Conservation (phyloP, 257 asterid genomes). For the Prunella vulgaris region DNA sequence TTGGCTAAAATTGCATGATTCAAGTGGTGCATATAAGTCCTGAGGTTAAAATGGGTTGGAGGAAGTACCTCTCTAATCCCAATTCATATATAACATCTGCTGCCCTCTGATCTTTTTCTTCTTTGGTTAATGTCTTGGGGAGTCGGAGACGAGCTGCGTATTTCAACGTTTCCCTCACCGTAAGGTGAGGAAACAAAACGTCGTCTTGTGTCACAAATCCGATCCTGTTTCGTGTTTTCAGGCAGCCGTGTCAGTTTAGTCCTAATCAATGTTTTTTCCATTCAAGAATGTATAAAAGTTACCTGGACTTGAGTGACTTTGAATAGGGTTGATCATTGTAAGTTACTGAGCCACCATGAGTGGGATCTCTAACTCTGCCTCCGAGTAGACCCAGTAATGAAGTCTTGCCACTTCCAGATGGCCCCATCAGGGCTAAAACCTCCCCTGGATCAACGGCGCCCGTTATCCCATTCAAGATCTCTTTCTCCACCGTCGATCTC, state of each 20-base stretch:
- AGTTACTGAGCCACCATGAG: conserved; percentile 58
- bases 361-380: conserved; percentile 55
- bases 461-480: conserved; percentile 65
- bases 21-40: too few species aligned
- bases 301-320: conserved; percentile 84
- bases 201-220: conserved; percentile 99
- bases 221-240: conserved; percentile 58
- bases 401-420: conserved; percentile 98
- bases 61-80: conserved; percentile 68
- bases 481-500: conserved; percentile 68
- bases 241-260: too few species aligned
- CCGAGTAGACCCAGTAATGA: conserved; percentile 79
- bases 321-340: conserved; percentile 79
- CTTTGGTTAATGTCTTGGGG: conserved; percentile 57
- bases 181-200: conserved; percentile 89
- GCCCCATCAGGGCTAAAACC: conserved; percentile 95
- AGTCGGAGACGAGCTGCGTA: conserved; percentile 84
- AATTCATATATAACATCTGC: conserved; percentile 72
- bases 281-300: not conserved
- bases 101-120: conserved; percentile 75
- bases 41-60: not conserved
- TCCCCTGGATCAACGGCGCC: conserved; percentile 93
- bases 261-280: too few species aligned
- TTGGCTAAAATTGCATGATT: too few species aligned
- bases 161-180: conserved; percentile 75